A percentile compares a stretch with the other conserved stretches of the same genome.
Evolutionary conservation across 495 filamentous ascomycete genomes (phyloP).

Genomic region (Margaritispora aquatica): DNA sequence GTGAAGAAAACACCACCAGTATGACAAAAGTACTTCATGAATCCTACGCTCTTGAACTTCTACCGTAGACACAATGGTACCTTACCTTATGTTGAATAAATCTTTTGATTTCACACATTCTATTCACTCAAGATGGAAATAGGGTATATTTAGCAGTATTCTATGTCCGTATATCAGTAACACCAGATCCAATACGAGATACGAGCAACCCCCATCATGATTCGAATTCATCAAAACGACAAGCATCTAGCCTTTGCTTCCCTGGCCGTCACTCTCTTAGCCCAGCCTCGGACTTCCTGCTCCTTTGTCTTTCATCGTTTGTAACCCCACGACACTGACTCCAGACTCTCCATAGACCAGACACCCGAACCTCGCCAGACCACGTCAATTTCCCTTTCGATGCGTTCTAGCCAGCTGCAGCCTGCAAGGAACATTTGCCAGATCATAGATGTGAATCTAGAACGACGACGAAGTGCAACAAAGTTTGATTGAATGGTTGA

Average conservation of each 20-base stretch:
- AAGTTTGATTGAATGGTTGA: background rate
- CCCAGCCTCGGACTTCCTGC: background rate
- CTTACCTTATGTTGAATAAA: too few species aligned
- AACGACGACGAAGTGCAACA: background rate
- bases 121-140: too few species aligned
- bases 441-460: background rate
- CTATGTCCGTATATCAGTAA: too few species aligned
- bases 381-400: background rate
- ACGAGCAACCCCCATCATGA: background rate
- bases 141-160: too few species aligned
- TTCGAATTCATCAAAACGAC: too few species aligned
- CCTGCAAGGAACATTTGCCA: background rate
- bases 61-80: too few species aligned
- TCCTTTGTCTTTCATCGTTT: too few species aligned
- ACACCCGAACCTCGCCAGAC: background rate
- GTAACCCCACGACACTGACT: background rate
- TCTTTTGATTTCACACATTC: too few species aligned
- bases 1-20: too few species aligned
- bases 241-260: background rate
- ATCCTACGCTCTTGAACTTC: too few species aligned
- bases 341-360: too few species aligned
- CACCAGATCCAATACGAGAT: background rate
- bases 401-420: background rate
- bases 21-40: too few species aligned
- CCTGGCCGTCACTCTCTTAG: background rate